A percentile compares a stretch with the other conserved stretches of the same genome.
These are phyloP conservation scores for Rhizopogon vesiculosus DNA, from an alignment of 768 basidiomycete species.

Conservation along the genomic window DNA sequence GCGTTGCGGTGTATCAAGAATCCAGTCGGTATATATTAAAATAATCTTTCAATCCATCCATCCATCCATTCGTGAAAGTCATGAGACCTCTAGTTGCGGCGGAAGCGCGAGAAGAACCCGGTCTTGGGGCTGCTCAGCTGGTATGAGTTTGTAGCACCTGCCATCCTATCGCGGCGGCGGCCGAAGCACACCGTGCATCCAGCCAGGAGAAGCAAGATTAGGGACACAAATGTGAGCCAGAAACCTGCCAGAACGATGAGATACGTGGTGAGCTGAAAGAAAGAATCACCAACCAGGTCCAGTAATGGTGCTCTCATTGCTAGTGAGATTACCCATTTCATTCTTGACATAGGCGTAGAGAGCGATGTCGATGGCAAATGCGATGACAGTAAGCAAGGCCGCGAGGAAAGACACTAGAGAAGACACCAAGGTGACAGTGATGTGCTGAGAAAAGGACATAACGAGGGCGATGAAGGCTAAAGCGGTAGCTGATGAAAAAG, in stretches of 20 bases:
- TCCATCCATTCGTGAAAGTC: background rate
- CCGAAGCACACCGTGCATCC: conserved; percentile 72
- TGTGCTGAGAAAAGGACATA: conserved; percentile 56
- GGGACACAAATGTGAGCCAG: conserved; percentile 67
- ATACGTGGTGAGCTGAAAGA: conserved; percentile 1
- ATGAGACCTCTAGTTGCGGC: conserved; percentile 23
- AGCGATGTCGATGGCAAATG: conserved; percentile 75
- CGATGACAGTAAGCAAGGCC: conserved; percentile 60
- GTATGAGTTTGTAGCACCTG: conserved; percentile 28
- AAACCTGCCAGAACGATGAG: conserved; percentile 40
- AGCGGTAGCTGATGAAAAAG: conserved; percentile 33
- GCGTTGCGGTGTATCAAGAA: background rate
- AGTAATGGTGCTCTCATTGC: conserved; percentile 44
- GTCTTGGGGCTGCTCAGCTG: conserved; percentile 16
- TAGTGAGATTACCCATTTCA: conserved; percentile 46
- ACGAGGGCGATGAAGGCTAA: conserved; percentile 62
- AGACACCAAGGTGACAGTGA: conserved; percentile 38
- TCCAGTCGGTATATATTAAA: background rate
- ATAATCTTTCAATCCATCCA: background rate
- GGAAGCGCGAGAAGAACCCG: conserved; percentile 33
- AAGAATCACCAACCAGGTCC: conserved; percentile 50
- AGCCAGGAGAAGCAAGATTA: conserved; percentile 60
- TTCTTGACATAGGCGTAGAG: conserved; percentile 60
- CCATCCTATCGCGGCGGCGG: conserved; percentile 50
- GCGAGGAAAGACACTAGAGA: conserved; percentile 61